Conservation (phyloP, 1,139 yeast species). For the Yamadazyma epiphylla region DNA sequence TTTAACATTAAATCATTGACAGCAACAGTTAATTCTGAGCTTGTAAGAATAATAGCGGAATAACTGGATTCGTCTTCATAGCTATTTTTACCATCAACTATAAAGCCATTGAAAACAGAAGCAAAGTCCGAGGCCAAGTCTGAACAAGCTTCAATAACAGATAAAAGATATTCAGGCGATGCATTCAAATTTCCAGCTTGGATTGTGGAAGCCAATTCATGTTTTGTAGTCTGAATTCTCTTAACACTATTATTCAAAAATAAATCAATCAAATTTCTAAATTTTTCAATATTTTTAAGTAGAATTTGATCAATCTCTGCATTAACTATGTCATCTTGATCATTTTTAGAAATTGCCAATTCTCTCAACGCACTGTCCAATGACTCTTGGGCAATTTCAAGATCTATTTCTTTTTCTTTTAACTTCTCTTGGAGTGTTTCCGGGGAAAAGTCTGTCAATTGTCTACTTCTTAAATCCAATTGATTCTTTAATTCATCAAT, state of each 20-base stretch:
- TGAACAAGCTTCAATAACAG: slow-evolving; percentile 69
- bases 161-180: slow-evolving; percentile 67
- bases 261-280: slow-evolving; percentile 65
- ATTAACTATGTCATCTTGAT: slow-evolving; percentile 51
- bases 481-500: slow-evolving; percentile 40
- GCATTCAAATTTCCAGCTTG: slow-evolving; percentile 82
- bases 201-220: slow-evolving; percentile 72
- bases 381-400: slow-evolving; percentile 76
- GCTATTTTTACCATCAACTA: slow-evolving; percentile 68
- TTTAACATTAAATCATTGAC: slow-evolving; percentile 65
- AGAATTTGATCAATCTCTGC: slow-evolving; percentile 58
- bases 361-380: slow-evolving; percentile 70
- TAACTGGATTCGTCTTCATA: slow-evolving; percentile 54
- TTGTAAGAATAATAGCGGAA: slow-evolving; percentile 55
- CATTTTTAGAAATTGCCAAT: slow-evolving; percentile 53
- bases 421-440: slow-evolving; percentile 44
- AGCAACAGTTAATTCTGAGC: slow-evolving; percentile 64
- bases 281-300: slow-evolving; percentile 45
- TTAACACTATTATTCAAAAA: slow-evolving; percentile 67
- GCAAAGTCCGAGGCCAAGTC: slow-evolving; percentile 80
- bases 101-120: slow-evolving; percentile 67
- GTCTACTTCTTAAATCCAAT: slow-evolving; percentile 20
- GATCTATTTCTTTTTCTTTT: slow-evolving; percentile 71
- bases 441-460: slow-evolving; percentile 19
- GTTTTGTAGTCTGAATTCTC: slow-evolving; percentile 69